phyloP scores from a whole-genome alignment of 768 basidiomycete species.

The Leccinum ochraceum region DNA sequence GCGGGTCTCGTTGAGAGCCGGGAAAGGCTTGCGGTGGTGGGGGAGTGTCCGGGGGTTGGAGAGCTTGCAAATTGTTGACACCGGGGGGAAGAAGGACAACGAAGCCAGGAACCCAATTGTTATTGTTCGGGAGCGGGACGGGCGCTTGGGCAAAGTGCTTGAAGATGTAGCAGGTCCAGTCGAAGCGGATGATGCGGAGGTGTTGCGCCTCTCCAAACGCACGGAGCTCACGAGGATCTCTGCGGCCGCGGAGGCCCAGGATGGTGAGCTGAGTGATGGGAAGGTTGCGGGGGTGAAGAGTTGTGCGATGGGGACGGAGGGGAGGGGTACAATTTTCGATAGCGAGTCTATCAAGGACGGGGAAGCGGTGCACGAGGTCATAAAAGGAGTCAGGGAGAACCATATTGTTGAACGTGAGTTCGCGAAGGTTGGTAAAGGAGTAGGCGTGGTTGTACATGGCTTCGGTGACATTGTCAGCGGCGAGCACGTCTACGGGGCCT shows the following conservation, averaged over 20 bases:
- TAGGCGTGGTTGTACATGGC: conserved; percentile 21
- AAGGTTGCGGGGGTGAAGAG: conserved; percentile 34
- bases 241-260: conserved; percentile 35
- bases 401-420: conserved; percentile 39
- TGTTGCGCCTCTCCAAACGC: conserved; percentile 38
- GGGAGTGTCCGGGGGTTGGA: conserved; percentile 2
- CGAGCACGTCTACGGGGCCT: conserved; percentile 24
- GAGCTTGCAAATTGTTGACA: conserved; percentile 9
- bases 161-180: conserved; percentile 44
- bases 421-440: conserved; percentile 37
- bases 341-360: conserved; percentile 38
- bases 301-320: conserved; percentile 17
- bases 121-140: conserved; percentile 1
- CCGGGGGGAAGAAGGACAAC: conserved; percentile 12
- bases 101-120: conserved; percentile 19
- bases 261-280: conserved; percentile 47
- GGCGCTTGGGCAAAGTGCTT: conserved; percentile 22
- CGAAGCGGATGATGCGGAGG: conserved; percentile 44
- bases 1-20: conserved; percentile 11
- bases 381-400: conserved; percentile 40
- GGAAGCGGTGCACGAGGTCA: conserved; percentile 37
- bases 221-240: conserved; percentile 27
- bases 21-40: conserved; percentile 3
- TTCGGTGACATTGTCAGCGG: conserved; percentile 15
- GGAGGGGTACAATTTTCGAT: conserved; percentile 42